Conservation (phyloP, 257 asterid genomes). For the Solanum pimpinellifolium region DNA sequence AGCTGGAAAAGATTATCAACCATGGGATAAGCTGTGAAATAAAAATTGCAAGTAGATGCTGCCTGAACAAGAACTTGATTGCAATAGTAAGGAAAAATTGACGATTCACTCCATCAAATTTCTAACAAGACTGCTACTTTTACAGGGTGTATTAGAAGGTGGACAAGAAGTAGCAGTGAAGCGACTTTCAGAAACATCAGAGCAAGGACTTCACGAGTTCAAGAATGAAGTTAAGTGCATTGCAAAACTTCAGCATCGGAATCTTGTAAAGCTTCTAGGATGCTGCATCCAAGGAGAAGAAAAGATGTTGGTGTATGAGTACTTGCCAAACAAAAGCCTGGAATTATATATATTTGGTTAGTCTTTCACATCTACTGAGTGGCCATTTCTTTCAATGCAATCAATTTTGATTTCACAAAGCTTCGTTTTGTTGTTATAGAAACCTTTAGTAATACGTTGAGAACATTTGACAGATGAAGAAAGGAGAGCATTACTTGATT, state of each 20-base stretch:
- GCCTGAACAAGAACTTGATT: neutral
- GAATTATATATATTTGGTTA: constrained; percentile 19
- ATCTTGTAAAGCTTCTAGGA: constrained; percentile 27
- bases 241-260: constrained; percentile 28
- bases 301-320: constrained; percentile 23
- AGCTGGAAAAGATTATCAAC: neutral
- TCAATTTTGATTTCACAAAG: neutral
- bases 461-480: constrained; percentile 10
- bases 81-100: neutral
- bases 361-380: neutral
- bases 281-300: constrained; percentile 24
- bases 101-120: neutral
- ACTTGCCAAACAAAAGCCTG: constrained; percentile 22
- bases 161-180: constrained; percentile 27
- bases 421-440: neutral
- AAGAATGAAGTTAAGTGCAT: constrained; percentile 25
- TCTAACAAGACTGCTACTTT: neutral
- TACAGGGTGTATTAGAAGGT: constrained; percentile 17
- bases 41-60: neutral
- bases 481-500: constrained; percentile 14
- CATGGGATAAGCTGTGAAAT: neutral
- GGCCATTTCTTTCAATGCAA: neutral
- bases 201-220: constrained; percentile 25
- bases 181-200: constrained; percentile 14
- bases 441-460: neutral